Conservation (phyloP, 2,329 filamentous ascomycete genomes). For the Tolypocladium paradoxum region DNA sequence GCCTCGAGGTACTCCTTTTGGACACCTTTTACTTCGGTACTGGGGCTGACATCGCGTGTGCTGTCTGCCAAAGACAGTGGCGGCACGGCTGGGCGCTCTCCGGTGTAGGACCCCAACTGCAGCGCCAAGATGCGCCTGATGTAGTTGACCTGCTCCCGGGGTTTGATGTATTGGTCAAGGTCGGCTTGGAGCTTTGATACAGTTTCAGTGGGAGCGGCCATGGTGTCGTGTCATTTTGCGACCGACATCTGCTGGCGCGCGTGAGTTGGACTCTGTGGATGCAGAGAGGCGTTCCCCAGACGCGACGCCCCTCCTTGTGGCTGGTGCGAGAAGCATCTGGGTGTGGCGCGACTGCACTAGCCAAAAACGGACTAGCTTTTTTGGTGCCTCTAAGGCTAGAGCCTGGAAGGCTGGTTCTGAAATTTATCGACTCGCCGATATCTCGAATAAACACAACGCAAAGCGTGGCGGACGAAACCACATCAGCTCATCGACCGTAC, state of each 20-base stretch:
- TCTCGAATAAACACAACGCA: constrained; percentile 1
- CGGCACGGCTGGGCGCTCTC: constrained; percentile 28
- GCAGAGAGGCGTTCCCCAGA: neutral
- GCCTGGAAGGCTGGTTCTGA: constrained; percentile 12
- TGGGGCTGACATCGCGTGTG: constrained; percentile 21
- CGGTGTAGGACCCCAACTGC: constrained; percentile 38
- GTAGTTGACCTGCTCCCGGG: constrained; percentile 44
- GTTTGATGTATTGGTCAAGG: constrained; percentile 43
- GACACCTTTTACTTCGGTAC: constrained; percentile 31
- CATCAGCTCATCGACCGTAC: constrained; percentile 11
- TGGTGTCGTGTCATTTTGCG: constrained; percentile 7
- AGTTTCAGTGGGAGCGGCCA: constrained; percentile 21
- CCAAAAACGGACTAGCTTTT: constrained; percentile 3
- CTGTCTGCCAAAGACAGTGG: constrained; percentile 39
- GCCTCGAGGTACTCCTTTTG: constrained; percentile 46
- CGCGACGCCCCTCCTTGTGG: constrained; percentile 3
- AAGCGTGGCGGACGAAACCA: constrained; percentile 8
- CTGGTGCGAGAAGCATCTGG: neutral
- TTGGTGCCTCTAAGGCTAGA: constrained; percentile 9
- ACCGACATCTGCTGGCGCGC: neutral
- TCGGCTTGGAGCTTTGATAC: constrained; percentile 27
- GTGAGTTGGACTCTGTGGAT: no score
- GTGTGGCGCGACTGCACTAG: constrained; percentile 5
- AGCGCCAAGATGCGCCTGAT: constrained; percentile 45
- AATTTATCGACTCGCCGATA: constrained; percentile 23